Evolutionary conservation across 805 yeast species (phyloP), one percentile per base, ranked within the genome.

Genomic region (Lachancea thermotolerans): DNA sequence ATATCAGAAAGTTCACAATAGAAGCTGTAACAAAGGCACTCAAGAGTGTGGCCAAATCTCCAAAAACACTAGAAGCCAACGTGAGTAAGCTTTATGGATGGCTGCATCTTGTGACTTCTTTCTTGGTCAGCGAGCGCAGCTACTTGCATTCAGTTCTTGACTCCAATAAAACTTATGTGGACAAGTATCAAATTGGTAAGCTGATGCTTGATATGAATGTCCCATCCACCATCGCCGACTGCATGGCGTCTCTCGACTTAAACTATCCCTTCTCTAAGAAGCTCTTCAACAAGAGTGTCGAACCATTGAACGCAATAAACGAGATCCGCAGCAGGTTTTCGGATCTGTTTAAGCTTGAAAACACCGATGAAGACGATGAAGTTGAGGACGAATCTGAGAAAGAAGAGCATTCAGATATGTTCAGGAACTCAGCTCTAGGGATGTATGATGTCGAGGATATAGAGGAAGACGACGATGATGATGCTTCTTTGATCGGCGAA

Each of bases 381-480:
- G 73, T 66, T 16, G 85, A 79, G n/a, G 79, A 75, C 25, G 87
- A 82, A 32, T 70, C 69, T 35, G 68, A 69, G 16, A 79, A 76
- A 32, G 95, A 84, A 43, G 91, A 87, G 43, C 78, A 89, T 0
- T 89, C 95, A 0, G 90, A 90, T 60, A 69, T 90, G 57, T 80
- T 91, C 64, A 71, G 83, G 34, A 90, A 93, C 59, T 90, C 97
- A 0, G 86, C 97, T 0, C 70, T 91, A 35, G 97, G 96, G 1
- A 90, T 91, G 95, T 91, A 84, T 60, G 97, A 91, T 55, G 81
- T 85, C 34, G 85, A 75, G 30, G 93, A 82, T 42, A 74, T 77
- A 31, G 83, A 79, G 50, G 77, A 77, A 37, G 84, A 80, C 30
- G 81, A 75, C 8, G 78, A 70, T n/a, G 77, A 70, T 18, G 77